Conservation (phyloP, 768 basidiomycete species). For the Mycena vulgaris region DNA sequence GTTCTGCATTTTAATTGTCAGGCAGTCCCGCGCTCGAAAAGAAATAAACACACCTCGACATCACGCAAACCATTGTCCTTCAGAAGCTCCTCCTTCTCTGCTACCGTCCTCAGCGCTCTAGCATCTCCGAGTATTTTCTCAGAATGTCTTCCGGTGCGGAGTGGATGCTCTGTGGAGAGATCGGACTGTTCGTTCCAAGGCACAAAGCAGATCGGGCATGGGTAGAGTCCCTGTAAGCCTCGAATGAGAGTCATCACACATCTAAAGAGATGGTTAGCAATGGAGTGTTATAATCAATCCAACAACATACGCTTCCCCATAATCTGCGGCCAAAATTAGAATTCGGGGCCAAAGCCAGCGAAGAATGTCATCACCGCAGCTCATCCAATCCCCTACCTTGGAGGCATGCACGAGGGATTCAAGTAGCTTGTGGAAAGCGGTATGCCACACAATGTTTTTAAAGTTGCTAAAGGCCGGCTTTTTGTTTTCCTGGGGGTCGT, state of each 20-base stretch:
- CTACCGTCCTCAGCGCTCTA: not conserved
- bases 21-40: slow-evolving; percentile 42
- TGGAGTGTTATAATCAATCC: not conserved
- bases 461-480: slow-evolving; percentile 50
- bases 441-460: slow-evolving; percentile 57
- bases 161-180: slow-evolving; percentile 25
- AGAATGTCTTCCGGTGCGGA: slow-evolving; percentile 37
- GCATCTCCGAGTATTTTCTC: slow-evolving; percentile 36
- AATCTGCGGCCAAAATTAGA: slow-evolving; percentile 58
- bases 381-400: slow-evolving; percentile 39
- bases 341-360: slow-evolving; percentile 54
- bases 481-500: slow-evolving; percentile 48
- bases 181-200: slow-evolving; percentile 44
- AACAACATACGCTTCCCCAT: slow-evolving; percentile 62
- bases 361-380: slow-evolving; percentile 47
- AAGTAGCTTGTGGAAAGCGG: slow-evolving; percentile 49
- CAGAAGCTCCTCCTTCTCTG: slow-evolving; percentile 36
- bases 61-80: slow-evolving; percentile 40
- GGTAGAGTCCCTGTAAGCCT: slow-evolving; percentile 46
- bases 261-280: slow-evolving; percentile 37
- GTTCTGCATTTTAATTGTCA: no score
- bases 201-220: slow-evolving; percentile 58
- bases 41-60: slow-evolving; percentile 43
- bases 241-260: slow-evolving; percentile 56
- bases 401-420: slow-evolving; percentile 41